These are phyloP conservation scores for Tagetes erecta DNA, from an alignment of 129 eudicot genomes.

Conservation along the genomic window DNA sequence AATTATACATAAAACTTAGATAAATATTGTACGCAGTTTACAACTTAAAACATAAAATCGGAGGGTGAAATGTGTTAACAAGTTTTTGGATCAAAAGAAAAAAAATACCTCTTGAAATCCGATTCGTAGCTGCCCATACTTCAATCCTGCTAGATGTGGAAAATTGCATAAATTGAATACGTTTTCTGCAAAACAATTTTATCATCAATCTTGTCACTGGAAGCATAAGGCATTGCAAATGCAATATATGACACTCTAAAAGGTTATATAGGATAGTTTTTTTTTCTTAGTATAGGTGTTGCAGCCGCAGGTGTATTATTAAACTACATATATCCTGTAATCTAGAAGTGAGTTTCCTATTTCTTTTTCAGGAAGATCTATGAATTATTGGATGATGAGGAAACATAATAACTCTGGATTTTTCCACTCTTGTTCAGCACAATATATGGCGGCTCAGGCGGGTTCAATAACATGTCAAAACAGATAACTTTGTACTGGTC, in stretches of 20 bases:
- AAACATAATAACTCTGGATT: not conserved
- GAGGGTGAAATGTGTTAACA: not conserved
- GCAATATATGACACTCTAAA: constrained; percentile 6
- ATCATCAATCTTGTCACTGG: constrained; percentile 19
- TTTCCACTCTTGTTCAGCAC: not conserved
- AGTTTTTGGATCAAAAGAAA: constrained; percentile 6
- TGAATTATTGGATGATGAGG: not conserved
- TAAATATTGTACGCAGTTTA: not conserved
- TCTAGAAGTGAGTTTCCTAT: not conserved
- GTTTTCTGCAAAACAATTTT: constrained; percentile 66
- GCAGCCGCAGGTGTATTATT: not conserved
- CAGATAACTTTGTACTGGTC: not conserved
- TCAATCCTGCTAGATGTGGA: constrained; percentile 71
- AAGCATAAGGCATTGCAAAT: constrained; percentile 10
- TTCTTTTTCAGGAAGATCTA: not conserved
- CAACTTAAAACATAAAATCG: not conserved
- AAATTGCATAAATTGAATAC: constrained; percentile 86
- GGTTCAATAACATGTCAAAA: not conserved
- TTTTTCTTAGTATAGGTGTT: not conserved
- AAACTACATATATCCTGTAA: constrained; percentile 5
- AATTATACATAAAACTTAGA: not conserved
- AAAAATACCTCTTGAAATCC: constrained; percentile 79
- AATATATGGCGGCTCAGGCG: not conserved
- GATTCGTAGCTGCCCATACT: constrained; percentile 64
- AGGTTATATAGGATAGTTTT: not conserved